Conservation (phyloP, 495 filamentous ascomycete genomes). For the Clavariopsis aquatica region DNA sequence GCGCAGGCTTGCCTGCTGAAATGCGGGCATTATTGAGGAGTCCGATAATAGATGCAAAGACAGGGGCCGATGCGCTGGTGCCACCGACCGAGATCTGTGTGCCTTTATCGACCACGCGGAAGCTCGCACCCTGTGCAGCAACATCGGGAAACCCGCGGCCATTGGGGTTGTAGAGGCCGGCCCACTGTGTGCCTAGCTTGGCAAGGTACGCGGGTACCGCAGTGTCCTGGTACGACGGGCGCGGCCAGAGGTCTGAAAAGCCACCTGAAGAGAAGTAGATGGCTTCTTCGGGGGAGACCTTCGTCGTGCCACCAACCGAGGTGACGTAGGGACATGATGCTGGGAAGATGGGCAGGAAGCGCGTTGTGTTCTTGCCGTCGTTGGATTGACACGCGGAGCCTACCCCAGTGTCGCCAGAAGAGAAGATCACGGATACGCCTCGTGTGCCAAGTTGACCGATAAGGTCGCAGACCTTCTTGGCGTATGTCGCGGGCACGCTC, state of each 20-base stretch:
- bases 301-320: constrained; percentile 67
- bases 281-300: constrained; percentile 59
- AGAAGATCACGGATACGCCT: constrained; percentile 72
- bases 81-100: constrained; percentile 56
- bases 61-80: constrained; percentile 66
- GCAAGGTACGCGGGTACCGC: constrained; percentile 61
- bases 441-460: constrained; percentile 72
- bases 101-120: constrained; percentile 58
- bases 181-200: constrained; percentile 50
- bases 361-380: constrained; percentile 64
- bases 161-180: constrained; percentile 56
- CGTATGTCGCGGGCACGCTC: constrained; percentile 68
- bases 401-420: constrained; percentile 71
- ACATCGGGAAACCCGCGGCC: constrained; percentile 77
- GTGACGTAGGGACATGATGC: constrained; percentile 74
- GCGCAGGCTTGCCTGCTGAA: constrained; percentile 52
- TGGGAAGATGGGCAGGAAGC: constrained; percentile 71
- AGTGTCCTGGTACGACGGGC: constrained; percentile 61
- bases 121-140: constrained; percentile 61
- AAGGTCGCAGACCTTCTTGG: constrained; percentile 67
- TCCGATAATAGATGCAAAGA: constrained; percentile 62
- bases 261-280: constrained; percentile 62
- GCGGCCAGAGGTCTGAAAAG: constrained; percentile 66
- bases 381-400: constrained; percentile 66
- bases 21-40: constrained; percentile 69